Conservation (phyloP, 768 basidiomycete species). For the Cytidiella melzeri region DNA sequence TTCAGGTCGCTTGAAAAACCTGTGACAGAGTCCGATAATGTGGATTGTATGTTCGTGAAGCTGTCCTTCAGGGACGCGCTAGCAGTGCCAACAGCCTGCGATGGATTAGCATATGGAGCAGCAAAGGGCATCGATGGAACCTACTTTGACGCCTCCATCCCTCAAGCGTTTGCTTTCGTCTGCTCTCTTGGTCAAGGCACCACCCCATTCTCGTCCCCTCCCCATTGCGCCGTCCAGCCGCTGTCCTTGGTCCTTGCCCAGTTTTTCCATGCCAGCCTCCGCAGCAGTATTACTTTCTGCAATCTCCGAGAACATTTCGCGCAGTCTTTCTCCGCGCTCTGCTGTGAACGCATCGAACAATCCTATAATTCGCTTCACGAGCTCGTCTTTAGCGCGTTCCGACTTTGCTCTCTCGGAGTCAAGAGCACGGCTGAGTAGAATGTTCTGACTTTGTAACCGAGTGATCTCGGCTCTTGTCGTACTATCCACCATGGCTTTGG, state of each 20-base stretch:
- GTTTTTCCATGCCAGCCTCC: conserved; percentile 42
- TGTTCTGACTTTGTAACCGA: conserved; percentile 68
- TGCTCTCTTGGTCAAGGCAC: conserved; percentile 37
- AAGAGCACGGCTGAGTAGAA: conserved; percentile 51
- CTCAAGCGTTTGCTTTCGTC: conserved; percentile 48
- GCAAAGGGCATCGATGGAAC: no score
- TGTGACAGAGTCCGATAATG: conserved; percentile 40
- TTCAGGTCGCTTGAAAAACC: conserved; percentile 49
- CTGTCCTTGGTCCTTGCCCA: conserved; percentile 43
- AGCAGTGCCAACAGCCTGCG: conserved; percentile 37
- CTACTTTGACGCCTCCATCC: conserved; percentile 57
- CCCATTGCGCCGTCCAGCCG: conserved; percentile 36
- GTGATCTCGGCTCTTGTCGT: conserved; percentile 47
- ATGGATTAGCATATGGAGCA: no score
- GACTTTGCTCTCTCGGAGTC: conserved; percentile 61
- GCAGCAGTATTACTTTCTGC: conserved; percentile 51
- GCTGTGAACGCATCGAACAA: conserved; percentile 67
- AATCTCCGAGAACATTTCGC: conserved; percentile 48
- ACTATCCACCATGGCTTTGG: conserved; percentile 41
- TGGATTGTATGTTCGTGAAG: conserved; percentile 38
- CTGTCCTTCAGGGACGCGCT: conserved; percentile 36
- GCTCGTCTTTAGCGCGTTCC: conserved; percentile 61
- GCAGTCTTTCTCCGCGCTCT: conserved; percentile 60
- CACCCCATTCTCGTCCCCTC: conserved; percentile 36
- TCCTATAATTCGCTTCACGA: conserved; percentile 69